Percentiles rank a stretch among this genome's conserved stretches.
Conservation (phyloP, 257 asterid species). For the Lithospermum erythrorhizon region DNA sequence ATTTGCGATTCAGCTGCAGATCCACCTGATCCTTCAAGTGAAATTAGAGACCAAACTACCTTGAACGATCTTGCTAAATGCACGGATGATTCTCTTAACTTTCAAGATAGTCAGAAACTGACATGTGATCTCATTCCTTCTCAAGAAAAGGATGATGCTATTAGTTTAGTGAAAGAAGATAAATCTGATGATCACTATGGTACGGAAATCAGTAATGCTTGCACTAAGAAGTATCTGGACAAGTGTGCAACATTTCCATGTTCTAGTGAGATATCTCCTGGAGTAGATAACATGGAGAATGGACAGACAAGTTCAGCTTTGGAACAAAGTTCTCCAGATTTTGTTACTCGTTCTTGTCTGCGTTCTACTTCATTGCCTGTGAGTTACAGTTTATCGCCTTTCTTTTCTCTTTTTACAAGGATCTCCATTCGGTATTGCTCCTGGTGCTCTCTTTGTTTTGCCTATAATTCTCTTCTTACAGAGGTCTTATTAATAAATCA, state of each 20-base stretch:
- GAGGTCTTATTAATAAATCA: background rate
- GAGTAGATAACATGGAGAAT: slow-evolving; percentile 14
- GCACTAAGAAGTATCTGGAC: slow-evolving; percentile 26
- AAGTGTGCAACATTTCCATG: slow-evolving; percentile 49
- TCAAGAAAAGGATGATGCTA: slow-evolving; percentile 14
- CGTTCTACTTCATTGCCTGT: slow-evolving; percentile 60
- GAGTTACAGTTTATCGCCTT: slow-evolving; percentile 23
- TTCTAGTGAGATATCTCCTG: slow-evolving; percentile 21
- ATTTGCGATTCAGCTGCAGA: slow-evolving; percentile 26
- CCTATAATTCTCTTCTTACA: background rate
- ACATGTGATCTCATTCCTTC: slow-evolving; percentile 15
- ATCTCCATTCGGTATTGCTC: background rate
- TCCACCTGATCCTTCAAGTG: slow-evolving; percentile 20
- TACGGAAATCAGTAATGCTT: slow-evolving; percentile 10
- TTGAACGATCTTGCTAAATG: slow-evolving; percentile 38
- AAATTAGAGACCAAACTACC: slow-evolving; percentile 20
- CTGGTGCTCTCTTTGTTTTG: slow-evolving; percentile 1
- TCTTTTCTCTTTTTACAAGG: background rate
- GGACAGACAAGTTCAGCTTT: slow-evolving; percentile 15
- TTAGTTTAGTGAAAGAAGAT: slow-evolving; percentile 17
- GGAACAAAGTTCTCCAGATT: slow-evolving; percentile 15
- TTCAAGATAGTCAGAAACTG: slow-evolving; percentile 28
- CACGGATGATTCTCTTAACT: slow-evolving; percentile 27
- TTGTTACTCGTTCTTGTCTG: slow-evolving; percentile 21
- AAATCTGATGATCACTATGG: slow-evolving; percentile 17